Base-by-base conservation (phyloP, 345 rosid species). In the Psidium friedrichsthalianum region DNA sequence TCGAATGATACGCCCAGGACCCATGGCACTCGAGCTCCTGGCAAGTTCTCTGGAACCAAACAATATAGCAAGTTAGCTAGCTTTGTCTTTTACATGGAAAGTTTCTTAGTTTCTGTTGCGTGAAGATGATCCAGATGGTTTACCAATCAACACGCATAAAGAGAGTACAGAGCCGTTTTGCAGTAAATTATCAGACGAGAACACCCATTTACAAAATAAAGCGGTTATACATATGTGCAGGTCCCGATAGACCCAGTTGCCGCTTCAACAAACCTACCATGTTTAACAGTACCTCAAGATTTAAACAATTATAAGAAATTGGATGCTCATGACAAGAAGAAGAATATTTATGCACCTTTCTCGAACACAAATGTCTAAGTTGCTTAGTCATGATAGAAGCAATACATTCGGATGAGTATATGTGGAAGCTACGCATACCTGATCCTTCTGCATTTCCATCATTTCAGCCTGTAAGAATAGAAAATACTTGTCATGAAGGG, bases 391-490 rank as follows among this genome's bases (percentile, higher is more conserved):
- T 29, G 49, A 54, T 53, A 52, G 27, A 53, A 74, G 64, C 32
- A 54, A n/a, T 47, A 55, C 12, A 24, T 8, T 69, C 12, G 24
- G 78, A 69, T 2, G 78, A 69, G 47, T 18, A 32, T 32, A 69
- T 16, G 47, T 10, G 24, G 78, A 69, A 69, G 44, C 78, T 29
- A 11, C 27, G 25, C 49, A 22, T 80, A 87, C 89, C 89, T 87
- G 87, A 85, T 87, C 83, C 69, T 85, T 85, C 53, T 87, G 89
- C 87, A 69, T 74, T 49, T 85, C 87, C 58, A 24, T 24, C n/a
- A 74, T 9, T 55, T 82, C 59, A 8, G 78, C 83, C 89, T 87
- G 89, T 85, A 83, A 27, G 1, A 51, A 13, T 6, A 40, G 7
- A 13, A 59, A 59, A 49, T 25, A 83, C 40, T 56, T 40, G 56